Percentiles rank a stretch among this genome's conserved stretches.
Conservation (phyloP, 2,329 filamentous ascomycete species). For the Microcyclosporella mali region DNA sequence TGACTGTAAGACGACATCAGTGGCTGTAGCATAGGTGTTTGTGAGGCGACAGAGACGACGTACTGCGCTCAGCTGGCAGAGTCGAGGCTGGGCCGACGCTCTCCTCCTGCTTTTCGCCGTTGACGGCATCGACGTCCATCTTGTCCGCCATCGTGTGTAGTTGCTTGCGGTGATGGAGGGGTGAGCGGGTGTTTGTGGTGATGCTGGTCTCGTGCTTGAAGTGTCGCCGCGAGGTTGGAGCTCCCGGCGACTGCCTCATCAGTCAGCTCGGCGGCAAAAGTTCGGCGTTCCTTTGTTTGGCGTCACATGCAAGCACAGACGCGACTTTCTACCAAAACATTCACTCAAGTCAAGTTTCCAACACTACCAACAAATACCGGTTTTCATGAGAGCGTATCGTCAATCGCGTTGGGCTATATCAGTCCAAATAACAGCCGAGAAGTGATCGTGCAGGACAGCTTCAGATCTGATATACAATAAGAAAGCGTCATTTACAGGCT, state of each 20-base stretch:
- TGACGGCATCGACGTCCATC: conserved; percentile 40
- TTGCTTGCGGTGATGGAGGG: conserved; percentile 6
- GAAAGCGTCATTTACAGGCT: too few relatives aligned
- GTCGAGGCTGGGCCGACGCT: conserved; percentile 34
- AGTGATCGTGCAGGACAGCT: too few relatives aligned
- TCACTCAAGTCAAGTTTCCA: too few relatives aligned
- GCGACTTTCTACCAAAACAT: conserved; percentile 1
- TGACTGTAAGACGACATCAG: conserved; percentile 55
- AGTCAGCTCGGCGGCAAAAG: neutral
- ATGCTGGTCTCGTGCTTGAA: conserved; percentile 13
- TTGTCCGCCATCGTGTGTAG: conserved; percentile 41
- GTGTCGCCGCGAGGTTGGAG: conserved; percentile 10
- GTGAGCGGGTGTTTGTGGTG: conserved; percentile 6
- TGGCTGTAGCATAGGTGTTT: conserved; percentile 8
- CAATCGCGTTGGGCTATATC: too few relatives aligned
- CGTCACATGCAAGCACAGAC: neutral
- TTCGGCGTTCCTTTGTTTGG: neutral
- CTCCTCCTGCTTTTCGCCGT: conserved; percentile 37
- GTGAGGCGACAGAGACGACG: conserved; percentile 18
- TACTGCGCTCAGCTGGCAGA: conserved; percentile 29
- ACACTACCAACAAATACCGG: too few relatives aligned
- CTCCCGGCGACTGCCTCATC: neutral
- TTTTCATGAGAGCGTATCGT: too few relatives aligned
- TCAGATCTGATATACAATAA: too few relatives aligned
- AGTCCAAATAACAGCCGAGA: too few relatives aligned